Evolutionary conservation across 2,329 filamentous ascomycete species (phyloP), one percentile per base, ranked within the genome.

Genomic region (Verticillium isaacii): DNA sequence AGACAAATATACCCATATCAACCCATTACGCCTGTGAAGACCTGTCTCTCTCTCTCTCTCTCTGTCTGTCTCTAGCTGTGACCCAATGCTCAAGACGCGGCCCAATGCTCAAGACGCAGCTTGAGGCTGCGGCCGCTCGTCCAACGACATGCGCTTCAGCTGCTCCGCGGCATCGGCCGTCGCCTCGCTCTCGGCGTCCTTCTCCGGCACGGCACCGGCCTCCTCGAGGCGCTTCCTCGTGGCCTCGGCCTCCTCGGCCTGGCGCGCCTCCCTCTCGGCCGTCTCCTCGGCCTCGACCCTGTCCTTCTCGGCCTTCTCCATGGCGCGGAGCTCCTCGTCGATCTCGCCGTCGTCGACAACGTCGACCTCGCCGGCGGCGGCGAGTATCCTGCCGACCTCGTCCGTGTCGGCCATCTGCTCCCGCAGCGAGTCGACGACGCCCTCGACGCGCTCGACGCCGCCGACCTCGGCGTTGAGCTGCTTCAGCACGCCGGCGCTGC

Each of bases 391-490:
- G 32, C 87, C 86, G 25, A 98, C 85, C 77, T 98, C 94, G 71
- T 97, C 93, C 29, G 89, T 87, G 68, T 89, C 87, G 59, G 79
- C 83, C 86, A 95, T 95, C 77, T 96, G 88, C 68, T 93, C 89
- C 59, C 90, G 84, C 70, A 97, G 77, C 57, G 83, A 82, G 67
- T 92, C 90, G 59, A 96, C 85, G 14, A 95, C 85, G 64, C 86
- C 85, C 66, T 93, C 90, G 0, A 96, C 92, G 56, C 82, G 83
- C 65, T 92, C 89, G 0, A 85, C 83, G 1, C 92, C 91, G 56
- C 95, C 95, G 25, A 93, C 84, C 71, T 92, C 85, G 56, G 84
- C 82, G 71, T 97, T 93, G 34, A 99, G 81, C 32, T 79, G 81
- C 66, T 85, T 84, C 37, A 99, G 82, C 1, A 91, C 92, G 37